These are phyloP conservation scores for Tubosaeta brunneosetosa DNA, from an alignment of 768 basidiomycete species.

Conservation along the genomic window DNA sequence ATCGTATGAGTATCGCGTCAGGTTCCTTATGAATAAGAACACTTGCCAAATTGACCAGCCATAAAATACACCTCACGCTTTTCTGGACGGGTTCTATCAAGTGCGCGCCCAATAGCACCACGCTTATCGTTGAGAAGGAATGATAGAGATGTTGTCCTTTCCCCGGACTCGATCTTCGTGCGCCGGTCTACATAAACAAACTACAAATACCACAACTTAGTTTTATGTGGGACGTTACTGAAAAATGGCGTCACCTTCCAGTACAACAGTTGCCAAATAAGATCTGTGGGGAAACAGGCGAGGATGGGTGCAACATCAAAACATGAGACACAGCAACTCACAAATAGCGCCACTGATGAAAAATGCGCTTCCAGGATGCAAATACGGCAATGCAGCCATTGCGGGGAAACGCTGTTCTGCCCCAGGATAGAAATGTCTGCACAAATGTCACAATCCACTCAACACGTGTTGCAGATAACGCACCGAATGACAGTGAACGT, in stretches of 20 bases:
- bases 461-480: conserved; percentile 19
- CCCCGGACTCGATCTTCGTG: conserved; percentile 86
- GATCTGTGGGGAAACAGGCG: conserved; percentile 47
- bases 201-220: conserved; percentile 30
- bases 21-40: not conserved
- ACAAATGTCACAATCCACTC: conserved; percentile 4
- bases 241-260: conserved; percentile 64
- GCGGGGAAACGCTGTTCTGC: conserved; percentile 85
- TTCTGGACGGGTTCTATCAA: conserved; percentile 55
- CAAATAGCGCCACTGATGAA: conserved; percentile 79
- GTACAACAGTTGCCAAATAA: conserved; percentile 89
- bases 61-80: conserved; percentile 76
- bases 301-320: not conserved
- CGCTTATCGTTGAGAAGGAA: conserved; percentile 86
- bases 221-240: not conserved
- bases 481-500: conserved; percentile 89
- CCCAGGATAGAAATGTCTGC: conserved; percentile 83
- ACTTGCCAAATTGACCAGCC: conserved; percentile 73
- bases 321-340: conserved; percentile 36
- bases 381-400: conserved; percentile 58
- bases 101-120: conserved; percentile 69
- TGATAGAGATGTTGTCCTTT: conserved; percentile 86
- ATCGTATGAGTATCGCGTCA: conserved; percentile 1
- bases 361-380: conserved; percentile 70
- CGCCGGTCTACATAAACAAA: conserved; percentile 86